These are phyloP conservation scores for Crithidia sp. DNA, from an alignment of 208 protist species.

Conservation along the genomic window DNA sequence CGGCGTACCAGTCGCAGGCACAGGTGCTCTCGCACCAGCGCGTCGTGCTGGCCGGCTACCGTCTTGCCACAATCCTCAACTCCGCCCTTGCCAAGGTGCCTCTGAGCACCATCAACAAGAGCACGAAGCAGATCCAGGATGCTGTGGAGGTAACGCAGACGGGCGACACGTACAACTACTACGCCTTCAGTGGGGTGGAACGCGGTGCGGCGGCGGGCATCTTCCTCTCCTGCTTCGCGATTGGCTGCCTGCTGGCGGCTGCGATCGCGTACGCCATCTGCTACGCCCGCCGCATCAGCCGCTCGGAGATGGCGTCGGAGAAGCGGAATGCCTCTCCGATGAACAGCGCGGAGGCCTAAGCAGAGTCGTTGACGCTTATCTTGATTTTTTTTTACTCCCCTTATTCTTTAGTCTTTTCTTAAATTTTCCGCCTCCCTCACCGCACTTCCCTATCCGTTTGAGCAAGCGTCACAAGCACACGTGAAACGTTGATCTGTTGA, in stretches of 20 bases:
- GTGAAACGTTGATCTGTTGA: too few species aligned
- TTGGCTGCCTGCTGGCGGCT: slow-evolving; percentile 20
- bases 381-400: too few species aligned
- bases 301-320: too few species aligned
- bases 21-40: slow-evolving; percentile 14
- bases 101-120: slow-evolving; percentile 25
- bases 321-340: neutral
- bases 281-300: neutral
- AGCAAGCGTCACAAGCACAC: too few species aligned
- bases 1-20: slow-evolving; percentile 33
- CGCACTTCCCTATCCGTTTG: too few species aligned
- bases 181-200: slow-evolving; percentile 25
- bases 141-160: slow-evolving; percentile 12
- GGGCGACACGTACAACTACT: slow-evolving; percentile 35
- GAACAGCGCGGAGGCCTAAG: neutral
- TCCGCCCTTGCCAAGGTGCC: slow-evolving; percentile 21
- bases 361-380: too few species aligned
- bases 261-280: slow-evolving; percentile 4
- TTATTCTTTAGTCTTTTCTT: too few species aligned
- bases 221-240: slow-evolving; percentile 22
- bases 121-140: slow-evolving; percentile 18
- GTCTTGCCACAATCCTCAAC: slow-evolving; percentile 37
- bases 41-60: slow-evolving; percentile 43
- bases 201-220: slow-evolving; percentile 15
- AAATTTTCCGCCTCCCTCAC: too few species aligned